Conservation (phyloP, 225 moss, liverwort and hornwort species). For the Physcomitrium patens region DNA sequence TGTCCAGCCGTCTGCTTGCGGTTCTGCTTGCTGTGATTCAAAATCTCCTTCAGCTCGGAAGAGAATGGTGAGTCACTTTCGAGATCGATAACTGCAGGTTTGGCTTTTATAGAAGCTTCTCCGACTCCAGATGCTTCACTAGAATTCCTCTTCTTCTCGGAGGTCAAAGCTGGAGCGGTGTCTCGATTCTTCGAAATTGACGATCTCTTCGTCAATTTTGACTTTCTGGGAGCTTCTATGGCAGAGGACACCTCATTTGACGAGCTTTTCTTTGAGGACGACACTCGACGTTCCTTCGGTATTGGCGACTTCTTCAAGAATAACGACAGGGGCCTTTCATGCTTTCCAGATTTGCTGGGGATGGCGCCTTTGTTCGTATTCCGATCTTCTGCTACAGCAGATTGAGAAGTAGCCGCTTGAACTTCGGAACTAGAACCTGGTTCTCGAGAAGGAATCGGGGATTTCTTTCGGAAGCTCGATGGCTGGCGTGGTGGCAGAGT, state of each 20-base stretch:
- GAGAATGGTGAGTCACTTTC: constrained; percentile 43
- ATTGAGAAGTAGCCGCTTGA: constrained; percentile 15
- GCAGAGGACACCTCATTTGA: too few relatives aligned
- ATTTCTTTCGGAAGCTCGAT: constrained; percentile 58
- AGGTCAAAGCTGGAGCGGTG: constrained; percentile 13
- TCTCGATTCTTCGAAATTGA: constrained; percentile 49
- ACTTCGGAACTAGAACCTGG: constrained; percentile 23
- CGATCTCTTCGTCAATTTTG: constrained; percentile 35
- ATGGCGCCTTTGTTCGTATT: constrained; percentile 26
- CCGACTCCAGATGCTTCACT: background rate
- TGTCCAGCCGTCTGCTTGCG: constrained; percentile 17
- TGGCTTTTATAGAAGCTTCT: constrained; percentile 17
- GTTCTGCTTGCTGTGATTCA: constrained; percentile 30
- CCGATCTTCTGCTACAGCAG: constrained; percentile 17
- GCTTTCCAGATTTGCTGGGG: constrained; percentile 17
- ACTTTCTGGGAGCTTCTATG: too few relatives aligned
- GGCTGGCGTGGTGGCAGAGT: constrained; percentile 52
- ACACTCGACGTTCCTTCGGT: constrained; percentile 31
- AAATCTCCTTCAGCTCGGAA: constrained; percentile 39
- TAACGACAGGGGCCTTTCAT: constrained; percentile 38
- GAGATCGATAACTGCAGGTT: constrained; percentile 14
- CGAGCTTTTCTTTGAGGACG: constrained; percentile 10
- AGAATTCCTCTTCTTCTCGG: constrained; percentile 14
- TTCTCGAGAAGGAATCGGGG: constrained; percentile 63
- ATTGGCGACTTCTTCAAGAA: constrained; percentile 66